These are phyloP conservation scores for Solanum gracilifrons DNA, from an alignment of 257 asterid genomes.

Conservation along the genomic window DNA sequence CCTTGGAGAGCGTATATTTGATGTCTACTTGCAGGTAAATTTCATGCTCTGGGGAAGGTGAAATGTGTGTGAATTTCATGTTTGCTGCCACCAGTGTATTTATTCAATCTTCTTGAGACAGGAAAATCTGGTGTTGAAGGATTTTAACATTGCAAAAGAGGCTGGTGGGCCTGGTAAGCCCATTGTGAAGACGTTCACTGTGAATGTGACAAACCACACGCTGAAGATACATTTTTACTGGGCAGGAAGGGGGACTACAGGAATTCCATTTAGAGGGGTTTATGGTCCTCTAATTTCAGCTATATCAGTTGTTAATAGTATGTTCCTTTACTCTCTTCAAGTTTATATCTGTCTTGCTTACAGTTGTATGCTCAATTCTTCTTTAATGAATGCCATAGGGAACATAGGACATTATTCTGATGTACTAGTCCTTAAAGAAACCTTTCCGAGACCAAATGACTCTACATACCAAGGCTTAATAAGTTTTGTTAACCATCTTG, in stretches of 20 bases:
- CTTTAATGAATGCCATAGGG: neutral
- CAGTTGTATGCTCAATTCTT: neutral
- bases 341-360: neutral
- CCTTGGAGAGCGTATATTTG: slow-evolving; percentile 75
- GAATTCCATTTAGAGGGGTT: slow-evolving; percentile 74
- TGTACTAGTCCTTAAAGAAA: neutral
- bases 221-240: slow-evolving; percentile 77
- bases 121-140: slow-evolving; percentile 55
- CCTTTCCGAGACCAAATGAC: neutral
- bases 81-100: neutral
- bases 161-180: slow-evolving; percentile 80
- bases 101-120: slow-evolving; percentile 1
- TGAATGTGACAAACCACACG: slow-evolving; percentile 36
- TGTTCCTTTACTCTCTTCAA: slow-evolving; percentile 8
- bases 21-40: slow-evolving; percentile 81
- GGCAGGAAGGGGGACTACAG: slow-evolving; percentile 90
- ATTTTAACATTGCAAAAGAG: slow-evolving; percentile 60
- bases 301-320: slow-evolving; percentile 80
- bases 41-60: neutral
- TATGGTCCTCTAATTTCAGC: slow-evolving; percentile 92
- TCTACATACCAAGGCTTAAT: neutral
- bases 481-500: neutral
- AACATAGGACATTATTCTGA: neutral
- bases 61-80: neutral
- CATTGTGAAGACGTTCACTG: slow-evolving; percentile 42